These are phyloP conservation scores for Saccharomyces pastorianus DNA, from an alignment of 1,139 yeast species.

Conservation along the genomic window DNA sequence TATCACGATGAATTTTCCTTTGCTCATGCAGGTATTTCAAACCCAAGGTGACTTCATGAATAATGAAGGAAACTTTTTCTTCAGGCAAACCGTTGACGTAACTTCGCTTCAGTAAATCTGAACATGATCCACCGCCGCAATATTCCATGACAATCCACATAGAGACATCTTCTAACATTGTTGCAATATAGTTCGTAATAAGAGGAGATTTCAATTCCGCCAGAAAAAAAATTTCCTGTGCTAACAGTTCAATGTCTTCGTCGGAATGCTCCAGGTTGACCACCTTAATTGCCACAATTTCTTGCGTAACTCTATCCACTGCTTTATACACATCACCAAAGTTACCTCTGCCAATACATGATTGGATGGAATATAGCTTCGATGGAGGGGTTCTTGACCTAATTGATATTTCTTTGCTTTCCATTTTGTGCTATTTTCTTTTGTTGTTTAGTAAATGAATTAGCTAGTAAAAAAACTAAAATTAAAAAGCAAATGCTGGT, in stretches of 20 bases:
- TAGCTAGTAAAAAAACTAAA: conserved; percentile 1
- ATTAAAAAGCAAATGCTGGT: conserved; percentile 1
- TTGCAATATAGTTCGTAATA: conserved; percentile 58
- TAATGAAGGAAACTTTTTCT: conserved; percentile 48
- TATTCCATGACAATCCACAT: conserved; percentile 90
- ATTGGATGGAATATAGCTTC: conserved; percentile 37
- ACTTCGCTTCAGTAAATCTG: conserved; percentile 52
- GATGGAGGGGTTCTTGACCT: conserved; percentile 20
- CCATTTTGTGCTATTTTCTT: conserved; percentile 8
- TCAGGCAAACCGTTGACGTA: conserved; percentile 47
- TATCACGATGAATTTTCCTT: conserved; percentile 73
- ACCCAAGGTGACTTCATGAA: conserved; percentile 55
- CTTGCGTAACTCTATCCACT: conserved; percentile 14
- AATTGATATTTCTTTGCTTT: conserved; percentile 4
- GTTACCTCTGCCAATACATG: conserved; percentile 73
- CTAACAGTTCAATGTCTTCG: conserved; percentile 59
- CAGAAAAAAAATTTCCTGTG: conserved; percentile 70
- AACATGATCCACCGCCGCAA: conserved; percentile 88
- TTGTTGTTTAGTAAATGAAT: neutral
- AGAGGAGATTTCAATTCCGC: conserved; percentile 55
- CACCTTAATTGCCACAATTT: conserved; percentile 64
- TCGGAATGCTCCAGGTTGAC: conserved; percentile 66
- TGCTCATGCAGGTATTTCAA: conserved; percentile 64
- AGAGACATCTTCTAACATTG: conserved; percentile 52
- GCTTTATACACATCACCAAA: conserved; percentile 84